A percentile compares a stretch with the other conserved stretches of the same genome.
Evolutionary conservation across 2,329 filamentous ascomycete genomes (phyloP).

Genomic region (Ophiostoma ulmi): DNA sequence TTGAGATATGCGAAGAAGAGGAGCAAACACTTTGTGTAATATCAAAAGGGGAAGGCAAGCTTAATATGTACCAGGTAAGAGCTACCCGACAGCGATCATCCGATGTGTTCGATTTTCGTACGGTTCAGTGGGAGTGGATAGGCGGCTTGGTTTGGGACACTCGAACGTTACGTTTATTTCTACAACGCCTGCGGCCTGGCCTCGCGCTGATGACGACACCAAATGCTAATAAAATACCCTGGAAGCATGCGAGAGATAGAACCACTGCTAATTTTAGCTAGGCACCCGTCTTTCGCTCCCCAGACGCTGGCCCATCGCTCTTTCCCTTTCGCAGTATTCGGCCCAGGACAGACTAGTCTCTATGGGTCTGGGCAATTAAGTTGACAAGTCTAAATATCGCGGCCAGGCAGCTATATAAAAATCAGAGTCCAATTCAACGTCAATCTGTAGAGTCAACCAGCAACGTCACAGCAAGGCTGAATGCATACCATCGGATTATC

Average conservation of each 20-base stretch:
- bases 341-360: not conserved
- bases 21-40: not conserved
- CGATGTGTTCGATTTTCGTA: not conserved
- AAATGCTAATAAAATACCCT: not conserved
- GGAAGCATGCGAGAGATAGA: not conserved
- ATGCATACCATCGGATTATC: not conserved
- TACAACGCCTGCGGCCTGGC: not conserved
- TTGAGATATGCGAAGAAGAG: not conserved
- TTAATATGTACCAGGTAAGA: not conserved
- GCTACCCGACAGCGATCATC: not conserved
- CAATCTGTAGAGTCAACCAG: not conserved
- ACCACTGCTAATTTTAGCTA: not conserved
- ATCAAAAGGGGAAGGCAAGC: not conserved
- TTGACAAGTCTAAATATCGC: not conserved
- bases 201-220: constrained; percentile 6
- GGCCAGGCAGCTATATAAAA: constrained; percentile 1
- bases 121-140: not conserved
- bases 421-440: not conserved
- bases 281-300: not conserved
- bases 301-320: not conserved
- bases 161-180: not conserved
- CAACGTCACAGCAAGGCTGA: not conserved
- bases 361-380: not conserved
- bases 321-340: constrained; percentile 2
- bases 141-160: not conserved